These are phyloP conservation scores for Thalia dealbata DNA, from an alignment of 176 grass and related monocot genomes.

Conservation along the genomic window DNA sequence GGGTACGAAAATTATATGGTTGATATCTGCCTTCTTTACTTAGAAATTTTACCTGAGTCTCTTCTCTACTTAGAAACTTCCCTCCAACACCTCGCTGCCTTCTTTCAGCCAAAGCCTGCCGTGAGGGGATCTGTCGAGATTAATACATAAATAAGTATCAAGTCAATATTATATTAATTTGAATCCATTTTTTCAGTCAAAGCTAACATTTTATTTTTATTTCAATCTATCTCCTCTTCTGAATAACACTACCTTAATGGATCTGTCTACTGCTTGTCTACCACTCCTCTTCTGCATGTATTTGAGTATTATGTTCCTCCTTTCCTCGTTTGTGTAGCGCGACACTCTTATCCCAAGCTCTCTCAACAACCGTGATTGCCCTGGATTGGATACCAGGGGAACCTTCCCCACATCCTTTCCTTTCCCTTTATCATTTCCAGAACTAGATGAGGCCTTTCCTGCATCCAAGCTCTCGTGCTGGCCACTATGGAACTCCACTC, in stretches of 20 bases:
- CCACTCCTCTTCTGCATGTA: slow-evolving; percentile 94
- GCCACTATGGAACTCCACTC: slow-evolving; percentile 5
- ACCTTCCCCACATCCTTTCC: neutral
- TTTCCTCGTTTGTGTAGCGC: slow-evolving; percentile 84
- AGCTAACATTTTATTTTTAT: neutral
- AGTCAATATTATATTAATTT: neutral
- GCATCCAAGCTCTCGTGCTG: neutral
- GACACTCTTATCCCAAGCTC: slow-evolving; percentile 79
- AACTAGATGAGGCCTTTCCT: neutral
- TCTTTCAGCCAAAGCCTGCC: slow-evolving; percentile 77
- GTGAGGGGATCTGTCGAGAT: slow-evolving; percentile 50
- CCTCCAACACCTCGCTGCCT: slow-evolving; percentile 62
- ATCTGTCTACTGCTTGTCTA: slow-evolving; percentile 50
- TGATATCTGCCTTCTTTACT: slow-evolving; percentile 41
- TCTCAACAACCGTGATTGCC: slow-evolving; percentile 53
- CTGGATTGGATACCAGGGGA: slow-evolving; percentile 6
- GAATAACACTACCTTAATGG: slow-evolving; percentile 50
- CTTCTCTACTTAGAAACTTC: slow-evolving; percentile 81
- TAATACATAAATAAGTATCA: neutral
- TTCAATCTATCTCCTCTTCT: neutral
- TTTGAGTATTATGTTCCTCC: slow-evolving; percentile 83
- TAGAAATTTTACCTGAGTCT: slow-evolving; percentile 60
- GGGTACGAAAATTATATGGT: too few species aligned
- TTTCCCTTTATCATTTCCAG: slow-evolving; percentile 10
- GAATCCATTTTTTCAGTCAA: neutral